Evolutionary conservation across 140 eudicot species (phyloP), one percentile per base, ranked within the genome.

Genomic region (Oenanthe javanica): DNA sequence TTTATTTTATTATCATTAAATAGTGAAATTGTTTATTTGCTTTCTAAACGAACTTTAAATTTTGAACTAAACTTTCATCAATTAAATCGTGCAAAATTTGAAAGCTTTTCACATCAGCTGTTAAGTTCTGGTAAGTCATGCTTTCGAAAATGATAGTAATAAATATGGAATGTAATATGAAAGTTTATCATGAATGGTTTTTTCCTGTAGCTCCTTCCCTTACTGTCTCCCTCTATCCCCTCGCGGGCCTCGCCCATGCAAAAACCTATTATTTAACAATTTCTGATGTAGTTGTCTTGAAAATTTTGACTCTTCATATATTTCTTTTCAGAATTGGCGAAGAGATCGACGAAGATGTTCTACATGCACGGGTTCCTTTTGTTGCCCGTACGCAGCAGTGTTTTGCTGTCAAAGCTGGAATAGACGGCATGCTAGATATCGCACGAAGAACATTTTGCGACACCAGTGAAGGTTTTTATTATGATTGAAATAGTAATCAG

Each of bases 381-480:
- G 94, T 95, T 89, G 99, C 99, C 19, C 89, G 96, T 40, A 95
- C 97, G 50, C 99, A 95, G 82, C 99, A 95, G 90, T 95, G 97
- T 72, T 95, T 95, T 87, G 97, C 99, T 83, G 93, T 95, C 47
- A 95, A 95, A 88, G 97, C 97, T 43, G 99, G 99, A 87, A 92
- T 89, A 75, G 99, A 95, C 84, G 99, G 97, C 78, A 85, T 89
- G 83, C 90, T 95, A 57, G 99, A 95, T 86, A 88, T 92, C 78
- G 99, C 99, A 54, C 80, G 97, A 79, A 89, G 97, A 86, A 88
- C 99, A 31, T 95, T 95, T 73, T 95, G 99, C 81, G 99, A 95
- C 85, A 92, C 97, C 77, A 95, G 97, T 64, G 97, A 95, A 95
- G 97, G 99, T 95, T 61, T 79, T 55, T 79, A 73, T 45, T 5